These are phyloP conservation scores for Cymbopogon citratus DNA, from an alignment of 176 grass and related monocot species.

Conservation along the genomic window DNA sequence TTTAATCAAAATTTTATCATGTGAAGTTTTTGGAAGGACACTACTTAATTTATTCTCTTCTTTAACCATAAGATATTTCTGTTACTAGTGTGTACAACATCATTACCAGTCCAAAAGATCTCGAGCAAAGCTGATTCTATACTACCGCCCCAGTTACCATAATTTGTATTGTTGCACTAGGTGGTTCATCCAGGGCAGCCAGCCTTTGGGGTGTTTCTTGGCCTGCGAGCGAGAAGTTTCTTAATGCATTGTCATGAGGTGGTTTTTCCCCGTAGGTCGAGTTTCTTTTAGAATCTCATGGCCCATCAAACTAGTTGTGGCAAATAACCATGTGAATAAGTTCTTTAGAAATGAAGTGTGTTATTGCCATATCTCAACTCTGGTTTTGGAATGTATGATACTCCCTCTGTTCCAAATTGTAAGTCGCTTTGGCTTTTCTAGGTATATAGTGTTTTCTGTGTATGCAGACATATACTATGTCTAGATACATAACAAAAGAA, in stretches of 20 bases:
- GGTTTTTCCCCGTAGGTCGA: too few species aligned
- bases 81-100: background rate
- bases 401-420: background rate
- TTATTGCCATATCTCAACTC: background rate
- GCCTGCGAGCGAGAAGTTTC: too few species aligned
- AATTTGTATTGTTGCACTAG: background rate
- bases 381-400: background rate
- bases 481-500: background rate
- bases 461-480: background rate
- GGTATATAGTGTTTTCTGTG: background rate
- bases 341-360: background rate
- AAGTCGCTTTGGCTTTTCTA: background rate
- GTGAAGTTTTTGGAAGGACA: background rate
- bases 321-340: background rate
- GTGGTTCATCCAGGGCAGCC: too few species aligned
- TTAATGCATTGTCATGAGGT: too few species aligned
- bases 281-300: background rate
- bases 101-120: background rate
- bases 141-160: background rate
- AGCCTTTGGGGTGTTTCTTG: too few species aligned
- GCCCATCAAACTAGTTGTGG: background rate
- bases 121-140: background rate
- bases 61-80: background rate
- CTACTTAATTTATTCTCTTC: background rate
- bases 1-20: background rate